Percentiles rank a stretch among this genome's conserved stretches.
Conservation (phyloP, 2,329 filamentous ascomycete species). For the Trichothecium roseum region DNA sequence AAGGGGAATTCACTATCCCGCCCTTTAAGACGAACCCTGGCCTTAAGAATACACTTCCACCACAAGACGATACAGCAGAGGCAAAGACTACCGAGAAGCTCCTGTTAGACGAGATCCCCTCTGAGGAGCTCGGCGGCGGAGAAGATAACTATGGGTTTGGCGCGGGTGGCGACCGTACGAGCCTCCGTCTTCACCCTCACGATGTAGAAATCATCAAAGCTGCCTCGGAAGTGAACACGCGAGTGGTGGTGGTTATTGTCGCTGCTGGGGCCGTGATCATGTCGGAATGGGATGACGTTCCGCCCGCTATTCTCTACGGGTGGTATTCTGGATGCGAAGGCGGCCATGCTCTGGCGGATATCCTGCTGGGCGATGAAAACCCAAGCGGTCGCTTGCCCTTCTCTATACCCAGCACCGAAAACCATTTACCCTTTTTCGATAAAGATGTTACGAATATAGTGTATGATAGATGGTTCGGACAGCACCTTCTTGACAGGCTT, state of each 20-base stretch:
- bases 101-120: neutral
- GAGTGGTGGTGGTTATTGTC: constrained; percentile 7
- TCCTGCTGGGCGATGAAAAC: constrained; percentile 7
- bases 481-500: constrained; percentile 9
- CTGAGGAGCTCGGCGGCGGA: neutral
- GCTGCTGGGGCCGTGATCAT: constrained; percentile 11
- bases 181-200: constrained; percentile 5
- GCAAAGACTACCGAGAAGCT: constrained; percentile 1
- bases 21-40: constrained; percentile 5
- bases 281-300: constrained; percentile 9
- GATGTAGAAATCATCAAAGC: constrained; percentile 10
- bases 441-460: constrained; percentile 6
- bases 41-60: constrained; percentile 4
- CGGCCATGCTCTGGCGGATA: constrained; percentile 9
- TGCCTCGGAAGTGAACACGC: constrained; percentile 4
- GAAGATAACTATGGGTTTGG: constrained; percentile 6
- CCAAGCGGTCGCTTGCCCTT: constrained; percentile 9
- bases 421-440: constrained; percentile 9
- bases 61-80: neutral
- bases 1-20: constrained; percentile 10
- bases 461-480: constrained; percentile 11
- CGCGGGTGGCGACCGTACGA: constrained; percentile 9
- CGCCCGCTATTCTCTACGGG: constrained; percentile 7
- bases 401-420: constrained; percentile 8
- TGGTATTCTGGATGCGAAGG: constrained; percentile 12